Evolutionary conservation across 2,329 filamentous ascomycete species (phyloP), one percentile per base, ranked within the genome.

Genomic region (Fusarium sp.): DNA sequence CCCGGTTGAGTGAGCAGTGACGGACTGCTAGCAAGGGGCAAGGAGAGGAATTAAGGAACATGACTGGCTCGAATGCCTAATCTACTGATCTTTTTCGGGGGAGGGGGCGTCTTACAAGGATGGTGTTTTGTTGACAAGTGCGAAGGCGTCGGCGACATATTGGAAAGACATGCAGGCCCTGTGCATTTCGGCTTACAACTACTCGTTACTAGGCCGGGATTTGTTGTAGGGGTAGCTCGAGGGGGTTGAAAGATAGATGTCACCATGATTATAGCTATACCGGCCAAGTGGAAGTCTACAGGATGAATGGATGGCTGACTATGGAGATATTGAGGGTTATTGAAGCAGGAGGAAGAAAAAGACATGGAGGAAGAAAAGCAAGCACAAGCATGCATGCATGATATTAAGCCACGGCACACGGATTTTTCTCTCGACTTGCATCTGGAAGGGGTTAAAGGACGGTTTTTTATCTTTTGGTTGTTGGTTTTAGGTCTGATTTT

Each of bases 401-500:
- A 55, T 54, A 63, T 61, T 64, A 45, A 67, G 50, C 60, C 54
- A 65, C 33, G 54, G 49, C 45, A 66, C 42, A 57, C 42, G 49
- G 49, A 46, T 61, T 53, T 42, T 59, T 50, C 27, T 66, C 64
- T 68, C 45, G 44, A 59, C 55, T 70, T 70, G 68, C 68, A 70
- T 70, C 68, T 63, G 45, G 53, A 61, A 66, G 67, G 68, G 68
- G 68, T 69, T 70, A 46, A 33, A 67, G 57, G 63, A 57, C 32
- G 58, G 64, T 51, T 56, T 67, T 33, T n/a, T 14, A 14, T 33
- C 6, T 33, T n/a, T 33, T 33, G 31, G 31, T 33, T 14, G 31
- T 61, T 41, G 46, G 50, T 46, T 38, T 33, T 54, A 39, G 48
- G 41, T 56, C 45, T 65, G 41, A 49, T 63, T 60, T 59, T 51